These are phyloP conservation scores for Kwoniella dejecticola DNA, from an alignment of 768 basidiomycete genomes.

Conservation along the genomic window DNA sequence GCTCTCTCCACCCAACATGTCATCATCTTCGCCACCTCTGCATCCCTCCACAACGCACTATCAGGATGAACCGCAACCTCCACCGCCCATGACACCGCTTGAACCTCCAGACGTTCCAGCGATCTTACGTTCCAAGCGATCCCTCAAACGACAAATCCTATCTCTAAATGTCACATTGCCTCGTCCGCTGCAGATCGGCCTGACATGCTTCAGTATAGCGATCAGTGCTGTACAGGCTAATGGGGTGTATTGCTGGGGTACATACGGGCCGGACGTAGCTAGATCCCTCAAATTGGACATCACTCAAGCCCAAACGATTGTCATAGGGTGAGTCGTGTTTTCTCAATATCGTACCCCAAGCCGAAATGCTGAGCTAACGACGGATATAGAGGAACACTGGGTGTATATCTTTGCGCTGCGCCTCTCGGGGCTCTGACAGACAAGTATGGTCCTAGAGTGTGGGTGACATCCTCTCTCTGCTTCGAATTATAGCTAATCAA, in stretches of 20 bases:
- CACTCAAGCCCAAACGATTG: conserved; percentile 50
- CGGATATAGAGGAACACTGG: conserved; percentile 44
- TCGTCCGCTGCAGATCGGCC: conserved; percentile 15
- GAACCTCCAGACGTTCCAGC: conserved; percentile 27
- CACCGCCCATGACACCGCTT: conserved; percentile 19
- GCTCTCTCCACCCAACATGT: neutral
- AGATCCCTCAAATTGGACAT: conserved; percentile 41
- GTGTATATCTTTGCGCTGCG: conserved; percentile 54
- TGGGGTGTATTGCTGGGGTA: conserved; percentile 56
- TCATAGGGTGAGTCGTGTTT: conserved; percentile 38
- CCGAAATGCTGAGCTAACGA: conserved; percentile 10
- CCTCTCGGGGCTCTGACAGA: conserved; percentile 52
- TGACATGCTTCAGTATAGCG: conserved; percentile 47
- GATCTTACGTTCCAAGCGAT: conserved; percentile 21
- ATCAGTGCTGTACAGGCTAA: conserved; percentile 51
- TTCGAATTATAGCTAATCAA: too few relatives aligned
- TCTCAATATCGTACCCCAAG: neutral
- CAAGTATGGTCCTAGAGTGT: conserved; percentile 52
- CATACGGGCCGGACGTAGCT: conserved; percentile 53
- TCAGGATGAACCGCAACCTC: conserved; percentile 10
- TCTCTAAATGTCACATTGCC: conserved; percentile 1
- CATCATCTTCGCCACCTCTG: neutral
- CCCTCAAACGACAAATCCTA: conserved; percentile 9
- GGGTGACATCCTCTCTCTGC: conserved; percentile 14
- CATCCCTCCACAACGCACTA: conserved; percentile 17